Conservation (phyloP, 2,329 filamentous ascomycete species). For the Colletotrichum sp. region DNA sequence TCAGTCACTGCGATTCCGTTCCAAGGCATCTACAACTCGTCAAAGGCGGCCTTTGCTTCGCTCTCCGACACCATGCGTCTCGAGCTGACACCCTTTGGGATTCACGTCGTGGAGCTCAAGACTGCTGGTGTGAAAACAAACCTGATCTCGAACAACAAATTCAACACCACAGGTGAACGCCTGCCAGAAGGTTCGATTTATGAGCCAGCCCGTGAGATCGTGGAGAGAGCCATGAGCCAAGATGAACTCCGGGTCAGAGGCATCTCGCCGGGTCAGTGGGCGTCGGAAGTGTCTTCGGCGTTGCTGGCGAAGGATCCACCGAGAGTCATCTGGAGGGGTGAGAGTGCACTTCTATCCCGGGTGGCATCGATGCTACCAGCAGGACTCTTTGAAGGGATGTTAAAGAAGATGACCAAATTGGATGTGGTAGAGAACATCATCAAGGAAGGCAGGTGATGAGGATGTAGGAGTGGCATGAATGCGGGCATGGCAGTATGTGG, state of each 20-base stretch:
- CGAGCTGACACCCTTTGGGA: slow-evolving; percentile 30
- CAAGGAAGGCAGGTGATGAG: neutral
- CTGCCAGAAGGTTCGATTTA: slow-evolving; percentile 30
- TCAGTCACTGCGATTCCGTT: slow-evolving; percentile 2
- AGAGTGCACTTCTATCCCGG: slow-evolving; percentile 21
- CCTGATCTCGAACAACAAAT: slow-evolving; percentile 16
- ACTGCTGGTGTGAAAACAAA: slow-evolving; percentile 9
- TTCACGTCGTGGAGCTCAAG: slow-evolving; percentile 29
- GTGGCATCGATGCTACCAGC: slow-evolving; percentile 22
- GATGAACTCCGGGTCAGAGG: slow-evolving; percentile 9
- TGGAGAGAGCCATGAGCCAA: slow-evolving; percentile 28
- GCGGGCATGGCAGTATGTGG: neutral
- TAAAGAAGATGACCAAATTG: slow-evolving; percentile 28
- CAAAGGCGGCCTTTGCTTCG: slow-evolving; percentile 27
- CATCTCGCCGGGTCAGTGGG: slow-evolving; percentile 25
- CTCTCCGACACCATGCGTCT: slow-evolving; percentile 29
- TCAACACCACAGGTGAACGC: neutral
- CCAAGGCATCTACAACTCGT: slow-evolving; percentile 26
- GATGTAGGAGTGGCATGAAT: neutral
- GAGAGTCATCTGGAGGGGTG: slow-evolving; percentile 26
- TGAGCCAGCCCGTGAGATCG: slow-evolving; percentile 20
- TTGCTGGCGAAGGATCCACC: slow-evolving; percentile 24
- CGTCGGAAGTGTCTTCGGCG: slow-evolving; percentile 20
- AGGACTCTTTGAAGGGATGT: slow-evolving; percentile 20
- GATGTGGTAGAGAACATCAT: slow-evolving; percentile 25